These are phyloP conservation scores for Pestalotiopsis sp. DNA, from an alignment of 2,329 filamentous ascomycete species.

Conservation along the genomic window DNA sequence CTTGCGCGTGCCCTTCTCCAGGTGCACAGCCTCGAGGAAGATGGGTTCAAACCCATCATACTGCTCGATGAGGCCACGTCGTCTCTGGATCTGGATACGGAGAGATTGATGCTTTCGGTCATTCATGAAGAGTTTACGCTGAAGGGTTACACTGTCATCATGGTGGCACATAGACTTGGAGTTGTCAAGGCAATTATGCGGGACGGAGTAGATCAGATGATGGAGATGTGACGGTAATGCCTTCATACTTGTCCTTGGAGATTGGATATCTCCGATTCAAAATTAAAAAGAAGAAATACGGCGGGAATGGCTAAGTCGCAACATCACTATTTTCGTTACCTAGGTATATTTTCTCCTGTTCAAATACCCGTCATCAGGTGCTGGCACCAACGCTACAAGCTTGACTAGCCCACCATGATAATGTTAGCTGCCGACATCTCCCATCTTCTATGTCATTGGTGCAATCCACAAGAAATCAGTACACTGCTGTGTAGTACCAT, in stretches of 20 bases:
- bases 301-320: background rate
- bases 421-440: background rate
- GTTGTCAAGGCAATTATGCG: conserved; percentile 24
- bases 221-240: background rate
- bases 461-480: background rate
- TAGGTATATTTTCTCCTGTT: no score
- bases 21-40: conserved; percentile 8
- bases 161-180: conserved; percentile 33
- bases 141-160: conserved; percentile 32
- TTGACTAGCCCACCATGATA: no score
- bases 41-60: conserved; percentile 25
- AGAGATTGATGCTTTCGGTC: conserved; percentile 32
- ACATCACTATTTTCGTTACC: no score
- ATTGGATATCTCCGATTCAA: no score
- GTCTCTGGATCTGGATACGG: conserved; percentile 33
- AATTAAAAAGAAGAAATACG: no score
- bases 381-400: no score
- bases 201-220: conserved; percentile 22
- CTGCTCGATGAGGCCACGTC: conserved; percentile 34
- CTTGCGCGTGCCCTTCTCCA: conserved; percentile 32
- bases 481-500: background rate
- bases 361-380: no score
- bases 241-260: no score
- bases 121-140: conserved; percentile 31
- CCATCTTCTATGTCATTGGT: background rate